Base-by-base conservation (phyloP, 1,139 yeast genomes). In the Magnusiomyces sp. region DNA sequence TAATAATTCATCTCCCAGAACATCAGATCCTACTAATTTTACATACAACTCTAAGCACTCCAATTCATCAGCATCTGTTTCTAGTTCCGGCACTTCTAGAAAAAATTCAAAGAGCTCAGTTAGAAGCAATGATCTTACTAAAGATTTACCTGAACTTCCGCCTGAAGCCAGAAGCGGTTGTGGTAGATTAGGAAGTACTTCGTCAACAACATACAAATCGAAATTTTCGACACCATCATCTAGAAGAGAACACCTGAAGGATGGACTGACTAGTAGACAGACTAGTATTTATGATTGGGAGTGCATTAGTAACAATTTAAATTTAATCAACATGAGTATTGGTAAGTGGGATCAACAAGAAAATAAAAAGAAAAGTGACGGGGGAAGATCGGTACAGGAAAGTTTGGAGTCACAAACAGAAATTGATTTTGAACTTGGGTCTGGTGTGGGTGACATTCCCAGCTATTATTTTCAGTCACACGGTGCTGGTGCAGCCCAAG, bases 201-300 rank as follows among this genome's bases (percentile, higher is more conserved):
- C 37, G 5, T 14, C n/a, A 5, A 14, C 5, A 9, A 5, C 9
- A 4, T 9, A 34, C 7, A 34, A 34, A 34, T n/a, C 16, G 5
- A 34, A 34, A 34, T 4, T 13, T 3, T 10, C n/a, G 9, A 10
- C 37, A 4, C 16, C 5, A 34, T 34, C 16, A 13, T n/a, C 37
- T 5, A 34, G 16, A 14, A 13, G 5, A 34, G 16, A 14, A 5
- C 37, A 34, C 9, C 5, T n/a, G 9, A 13, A 34, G 16, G 9
- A 34, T n/a, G 37, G 40, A 20, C 11, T 11, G 17, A n/a, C 34
- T 14, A 43, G 46, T 9, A 29, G 34, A 9, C 14, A 27, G 2
- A 19, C 40, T 11, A 43, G 46, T 33, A 13, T 43, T 17, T 34
- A 20, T 13, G 46, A 43, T 17, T 43, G 46, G 46, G 46, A 43